These are phyloP conservation scores for Hypholoma fasciculare DNA, from an alignment of 768 basidiomycete genomes.

Conservation along the genomic window DNA sequence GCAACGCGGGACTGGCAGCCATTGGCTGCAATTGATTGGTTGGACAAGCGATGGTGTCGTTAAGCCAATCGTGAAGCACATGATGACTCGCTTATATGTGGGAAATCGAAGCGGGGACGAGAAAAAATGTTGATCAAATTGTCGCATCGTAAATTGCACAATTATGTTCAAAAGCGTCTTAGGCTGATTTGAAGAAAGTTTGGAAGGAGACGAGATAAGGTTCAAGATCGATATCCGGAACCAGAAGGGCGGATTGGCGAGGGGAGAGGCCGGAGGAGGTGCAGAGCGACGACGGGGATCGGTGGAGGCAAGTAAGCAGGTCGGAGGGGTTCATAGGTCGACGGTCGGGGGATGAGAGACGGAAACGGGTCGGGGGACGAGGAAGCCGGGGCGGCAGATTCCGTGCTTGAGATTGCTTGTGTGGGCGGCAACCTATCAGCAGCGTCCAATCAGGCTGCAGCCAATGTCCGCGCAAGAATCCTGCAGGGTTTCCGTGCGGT, in stretches of 20 bases:
- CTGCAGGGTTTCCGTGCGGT: slow-evolving; percentile 22
- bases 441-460: slow-evolving; percentile 13
- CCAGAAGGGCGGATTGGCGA: neutral
- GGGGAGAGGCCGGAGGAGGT: neutral
- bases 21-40: neutral
- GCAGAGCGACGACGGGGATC: neutral
- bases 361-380: slow-evolving; percentile 15
- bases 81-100: slow-evolving; percentile 12
- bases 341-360: slow-evolving; percentile 4
- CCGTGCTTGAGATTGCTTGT: slow-evolving; percentile 7
- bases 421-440: slow-evolving; percentile 10
- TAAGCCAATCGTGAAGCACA: neutral
- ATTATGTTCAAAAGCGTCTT: slow-evolving; percentile 13
- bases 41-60: neutral
- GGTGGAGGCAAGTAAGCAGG: neutral
- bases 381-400: slow-evolving; percentile 17
- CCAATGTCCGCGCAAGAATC: slow-evolving; percentile 16
- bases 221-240: slow-evolving; percentile 26
- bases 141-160: slow-evolving; percentile 16
- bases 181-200: slow-evolving; percentile 27
- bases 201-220: slow-evolving; percentile 30
- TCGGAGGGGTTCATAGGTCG: slow-evolving; percentile 4
- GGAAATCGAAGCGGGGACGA: slow-evolving; percentile 17
- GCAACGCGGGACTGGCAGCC: neutral
- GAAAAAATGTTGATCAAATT: slow-evolving; percentile 13